Evolutionary conservation across 2,329 filamentous ascomycete genomes (phyloP).

Genomic region (Fusarium stilboides): DNA sequence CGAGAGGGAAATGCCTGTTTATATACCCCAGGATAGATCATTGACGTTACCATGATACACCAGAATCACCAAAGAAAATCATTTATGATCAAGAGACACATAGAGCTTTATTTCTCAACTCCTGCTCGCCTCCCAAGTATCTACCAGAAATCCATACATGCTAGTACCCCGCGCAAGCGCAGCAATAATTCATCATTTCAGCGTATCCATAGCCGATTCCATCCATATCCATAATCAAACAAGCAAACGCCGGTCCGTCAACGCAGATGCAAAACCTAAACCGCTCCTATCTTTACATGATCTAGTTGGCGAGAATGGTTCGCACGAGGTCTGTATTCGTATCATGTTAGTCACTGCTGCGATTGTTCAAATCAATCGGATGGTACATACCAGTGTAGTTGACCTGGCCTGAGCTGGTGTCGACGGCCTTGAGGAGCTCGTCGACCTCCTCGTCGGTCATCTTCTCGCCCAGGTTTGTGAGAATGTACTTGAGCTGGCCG

Average conservation of each 20-base stretch:
- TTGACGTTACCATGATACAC: slow-evolving; percentile 1
- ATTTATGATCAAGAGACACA: slow-evolving; percentile 31
- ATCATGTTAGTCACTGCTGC: slow-evolving; percentile 6
- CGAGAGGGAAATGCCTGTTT: no score
- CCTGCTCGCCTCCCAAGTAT: slow-evolving; percentile 44
- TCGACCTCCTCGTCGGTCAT: slow-evolving; percentile 99
- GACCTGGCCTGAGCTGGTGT: slow-evolving; percentile 95
- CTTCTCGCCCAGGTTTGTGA: slow-evolving; percentile 99
- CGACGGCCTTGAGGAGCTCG: slow-evolving; percentile 97
- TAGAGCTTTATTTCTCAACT: slow-evolving; percentile 44
- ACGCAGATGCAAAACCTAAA: slow-evolving; percentile 54
- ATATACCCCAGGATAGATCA: neutral
- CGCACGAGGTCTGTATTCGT: slow-evolving; percentile 78
- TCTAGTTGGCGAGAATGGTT: slow-evolving; percentile 87
- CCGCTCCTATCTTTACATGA: slow-evolving; percentile 41
- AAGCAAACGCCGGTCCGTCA: slow-evolving; percentile 53
- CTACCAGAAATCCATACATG: slow-evolving; percentile 50
- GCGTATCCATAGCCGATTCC: slow-evolving; percentile 43
- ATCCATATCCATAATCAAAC: slow-evolving; percentile 50
- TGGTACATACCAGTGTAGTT: slow-evolving; percentile 86
- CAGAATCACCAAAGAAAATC: slow-evolving; percentile 8
- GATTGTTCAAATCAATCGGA: neutral
- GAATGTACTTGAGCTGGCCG: slow-evolving; percentile 96
- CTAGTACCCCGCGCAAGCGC: slow-evolving; percentile 37
- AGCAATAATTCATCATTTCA: slow-evolving; percentile 49